A percentile compares a stretch with the other conserved stretches of the same genome.
phyloP scores from a whole-genome alignment of 1,139 yeast species.

The Pichia sp. region DNA sequence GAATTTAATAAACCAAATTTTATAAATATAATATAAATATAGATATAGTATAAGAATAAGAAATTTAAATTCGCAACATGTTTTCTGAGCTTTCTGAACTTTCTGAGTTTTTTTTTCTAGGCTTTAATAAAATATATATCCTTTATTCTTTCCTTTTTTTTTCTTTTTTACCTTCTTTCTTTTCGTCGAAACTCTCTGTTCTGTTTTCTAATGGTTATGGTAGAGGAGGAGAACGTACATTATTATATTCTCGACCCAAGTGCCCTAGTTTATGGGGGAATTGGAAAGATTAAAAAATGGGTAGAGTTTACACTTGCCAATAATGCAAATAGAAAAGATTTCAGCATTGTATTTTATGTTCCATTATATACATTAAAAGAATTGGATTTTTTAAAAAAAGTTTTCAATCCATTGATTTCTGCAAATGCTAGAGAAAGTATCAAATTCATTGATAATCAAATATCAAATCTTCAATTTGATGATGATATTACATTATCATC shows the following conservation, averaged over 20 bases:
- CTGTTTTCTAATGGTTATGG: not conserved
- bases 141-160: too few relatives aligned
- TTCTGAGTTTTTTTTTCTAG: too few relatives aligned
- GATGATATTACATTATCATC: not conserved
- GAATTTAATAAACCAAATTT: not conserved
- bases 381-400: constrained; percentile 48
- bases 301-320: constrained; percentile 30
- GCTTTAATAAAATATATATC: too few relatives aligned
- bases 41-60: not conserved
- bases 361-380: constrained; percentile 55
- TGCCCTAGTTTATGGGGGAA: constrained; percentile 48
- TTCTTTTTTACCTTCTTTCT: not conserved
- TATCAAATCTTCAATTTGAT: constrained; percentile 10
- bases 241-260: constrained; percentile 51
- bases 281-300: constrained; percentile 57
- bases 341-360: constrained; percentile 30
- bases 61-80: not conserved
- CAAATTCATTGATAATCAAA: constrained; percentile 40
- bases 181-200: not conserved
- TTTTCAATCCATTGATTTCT: constrained; percentile 45
- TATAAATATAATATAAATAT: not conserved
- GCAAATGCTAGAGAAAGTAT: constrained; percentile 54
- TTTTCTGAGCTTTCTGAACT: too few relatives aligned
- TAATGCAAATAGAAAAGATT: not conserved
- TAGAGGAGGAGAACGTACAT: not conserved